A percentile compares a stretch with the other conserved stretches of the same genome.
Conservation (phyloP, 345 rosid species). For the Hevea brasiliensis region DNA sequence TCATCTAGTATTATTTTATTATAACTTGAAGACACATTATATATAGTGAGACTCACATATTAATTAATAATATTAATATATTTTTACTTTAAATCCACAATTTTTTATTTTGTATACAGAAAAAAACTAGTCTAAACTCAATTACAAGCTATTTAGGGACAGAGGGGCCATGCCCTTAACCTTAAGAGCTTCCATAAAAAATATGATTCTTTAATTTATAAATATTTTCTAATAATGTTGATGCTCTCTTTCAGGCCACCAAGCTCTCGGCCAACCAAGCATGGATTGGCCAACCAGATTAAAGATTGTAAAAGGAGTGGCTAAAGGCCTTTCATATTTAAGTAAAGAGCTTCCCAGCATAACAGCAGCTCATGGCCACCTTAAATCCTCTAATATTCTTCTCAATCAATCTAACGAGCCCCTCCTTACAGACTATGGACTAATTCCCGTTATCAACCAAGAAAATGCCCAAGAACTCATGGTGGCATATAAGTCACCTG, state of each 20-base stretch:
- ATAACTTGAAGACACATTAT: too few species aligned
- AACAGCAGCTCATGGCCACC: constrained; percentile 82
- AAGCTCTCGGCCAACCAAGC: constrained; percentile 47
- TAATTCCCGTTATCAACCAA: constrained; percentile 72
- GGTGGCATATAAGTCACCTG: constrained; percentile 91
- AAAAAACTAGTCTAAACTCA: too few species aligned
- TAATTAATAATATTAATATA: too few species aligned
- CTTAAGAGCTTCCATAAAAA: too few species aligned
- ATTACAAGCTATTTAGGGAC: too few species aligned
- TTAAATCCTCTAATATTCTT: constrained; percentile 85
- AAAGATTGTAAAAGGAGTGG: constrained; percentile 72
- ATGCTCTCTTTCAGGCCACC: constrained; percentile 41
- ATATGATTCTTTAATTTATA: too few species aligned
- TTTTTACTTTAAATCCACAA: too few species aligned
- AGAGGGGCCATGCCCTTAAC: too few species aligned
- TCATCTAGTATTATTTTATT: too few species aligned
- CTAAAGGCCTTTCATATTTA: constrained; percentile 64
- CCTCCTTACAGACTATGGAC: constrained; percentile 64
- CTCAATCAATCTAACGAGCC: constrained; percentile 54
- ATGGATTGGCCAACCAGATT: constrained; percentile 74
- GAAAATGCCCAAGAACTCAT: constrained; percentile 74
- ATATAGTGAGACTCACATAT: too few species aligned
- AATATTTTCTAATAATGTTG: too few species aligned
- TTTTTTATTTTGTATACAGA: too few species aligned
- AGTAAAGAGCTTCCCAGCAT: constrained; percentile 65